Evolutionary conservation across 2,329 filamentous ascomycete species (phyloP).

Genomic region (Zymoseptoria ardabiliae): DNA sequence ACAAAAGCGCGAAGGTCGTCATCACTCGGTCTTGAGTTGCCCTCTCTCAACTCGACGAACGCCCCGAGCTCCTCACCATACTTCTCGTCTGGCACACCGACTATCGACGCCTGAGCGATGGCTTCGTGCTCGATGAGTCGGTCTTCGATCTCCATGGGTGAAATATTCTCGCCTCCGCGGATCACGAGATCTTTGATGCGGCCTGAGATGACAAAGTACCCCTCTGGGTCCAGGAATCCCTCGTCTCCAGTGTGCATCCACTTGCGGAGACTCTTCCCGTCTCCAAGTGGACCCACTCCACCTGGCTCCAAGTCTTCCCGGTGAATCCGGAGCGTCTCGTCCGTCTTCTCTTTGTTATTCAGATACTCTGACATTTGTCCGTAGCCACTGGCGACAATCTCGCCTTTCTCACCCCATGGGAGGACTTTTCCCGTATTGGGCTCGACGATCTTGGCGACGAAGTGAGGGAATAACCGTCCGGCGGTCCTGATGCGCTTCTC

Average conservation of each 20-base stretch:
- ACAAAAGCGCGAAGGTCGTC: slow-evolving; percentile 17
- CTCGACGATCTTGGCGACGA: slow-evolving; percentile 68
- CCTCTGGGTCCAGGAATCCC: slow-evolving; percentile 40
- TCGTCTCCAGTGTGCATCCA: slow-evolving; percentile 62
- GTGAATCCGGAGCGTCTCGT: slow-evolving; percentile 50
- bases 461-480: slow-evolving; percentile 67
- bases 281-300: slow-evolving; percentile 18
- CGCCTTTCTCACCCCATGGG: slow-evolving; percentile 60
- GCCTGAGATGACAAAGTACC: slow-evolving; percentile 33
- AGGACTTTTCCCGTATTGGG: slow-evolving; percentile 54
- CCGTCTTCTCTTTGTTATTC: slow-evolving; percentile 67
- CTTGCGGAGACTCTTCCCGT: slow-evolving; percentile 31
- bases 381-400: slow-evolving; percentile 72
- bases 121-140: slow-evolving; percentile 19
- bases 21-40: slow-evolving; percentile 10
- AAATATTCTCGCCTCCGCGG: slow-evolving; percentile 61
- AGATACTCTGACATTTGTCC: slow-evolving; percentile 60
- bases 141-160: slow-evolving; percentile 26
- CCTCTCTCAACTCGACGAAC: slow-evolving; percentile 28
- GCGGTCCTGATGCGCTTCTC: slow-evolving; percentile 62
- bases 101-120: slow-evolving; percentile 21
- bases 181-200: slow-evolving; percentile 23
- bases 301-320: slow-evolving; percentile 20
- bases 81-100: slow-evolving; percentile 22
- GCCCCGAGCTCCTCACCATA: slow-evolving; percentile 24